phyloP scores from a whole-genome alignment of 768 basidiomycete genomes.

The Cystobasidium ongulense region DNA sequence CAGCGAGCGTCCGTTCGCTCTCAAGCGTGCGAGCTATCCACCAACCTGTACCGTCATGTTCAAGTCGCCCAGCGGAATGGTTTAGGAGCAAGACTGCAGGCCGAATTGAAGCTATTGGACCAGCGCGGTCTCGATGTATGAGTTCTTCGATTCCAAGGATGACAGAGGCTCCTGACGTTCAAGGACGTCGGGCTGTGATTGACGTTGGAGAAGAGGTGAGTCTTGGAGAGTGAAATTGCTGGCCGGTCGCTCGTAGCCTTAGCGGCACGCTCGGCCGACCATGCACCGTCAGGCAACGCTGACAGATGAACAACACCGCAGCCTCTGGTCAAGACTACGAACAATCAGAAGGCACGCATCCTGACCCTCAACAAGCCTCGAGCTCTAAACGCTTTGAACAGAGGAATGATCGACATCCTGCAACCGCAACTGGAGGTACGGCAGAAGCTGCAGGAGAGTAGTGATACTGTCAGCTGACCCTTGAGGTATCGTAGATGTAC shows the following conservation, averaged over 20 bases:
- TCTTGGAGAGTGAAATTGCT: not conserved
- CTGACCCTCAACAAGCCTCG: slow-evolving; percentile 31
- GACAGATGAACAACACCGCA: not conserved
- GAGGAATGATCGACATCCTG: slow-evolving; percentile 28
- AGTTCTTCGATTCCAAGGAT: not conserved
- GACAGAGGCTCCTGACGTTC: not conserved
- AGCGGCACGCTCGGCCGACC: not conserved
- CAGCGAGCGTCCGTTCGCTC: not conserved
- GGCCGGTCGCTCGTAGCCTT: not conserved
- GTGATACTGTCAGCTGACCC: not conserved
- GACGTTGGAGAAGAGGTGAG: not conserved
- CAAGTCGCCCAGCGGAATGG: not conserved
- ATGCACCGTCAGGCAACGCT: not conserved
- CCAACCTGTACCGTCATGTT: not conserved
- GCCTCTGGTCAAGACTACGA: slow-evolving; percentile 7
- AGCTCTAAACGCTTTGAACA: slow-evolving; percentile 28
- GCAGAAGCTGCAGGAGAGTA: not conserved
- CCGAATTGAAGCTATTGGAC: not conserved
- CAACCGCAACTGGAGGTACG: slow-evolving; percentile 21
- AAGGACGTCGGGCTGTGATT: not conserved
- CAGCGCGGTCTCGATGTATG: not conserved
- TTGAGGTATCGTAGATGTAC: not conserved
- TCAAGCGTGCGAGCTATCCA: not conserved
- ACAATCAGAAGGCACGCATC: not conserved
- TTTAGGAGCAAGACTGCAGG: not conserved